phyloP scores from a whole-genome alignment of 2,329 filamentous ascomycete species.

The Colletotrichum lindemuthianum region DNA sequence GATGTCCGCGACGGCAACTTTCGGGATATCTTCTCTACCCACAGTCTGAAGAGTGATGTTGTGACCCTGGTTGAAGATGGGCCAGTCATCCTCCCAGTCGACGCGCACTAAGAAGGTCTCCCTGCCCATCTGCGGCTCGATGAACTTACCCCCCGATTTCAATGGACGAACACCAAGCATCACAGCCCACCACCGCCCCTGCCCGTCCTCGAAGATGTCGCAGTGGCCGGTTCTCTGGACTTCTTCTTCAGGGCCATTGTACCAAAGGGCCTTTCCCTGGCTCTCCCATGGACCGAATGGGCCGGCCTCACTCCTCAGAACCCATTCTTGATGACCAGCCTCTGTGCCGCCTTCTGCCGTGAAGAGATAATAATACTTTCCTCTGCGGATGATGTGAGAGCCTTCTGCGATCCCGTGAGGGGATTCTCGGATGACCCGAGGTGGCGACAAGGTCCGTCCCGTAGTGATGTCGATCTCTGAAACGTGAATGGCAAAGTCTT shows the following conservation, averaged over 20 bases:
- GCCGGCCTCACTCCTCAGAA: conserved; percentile 54
- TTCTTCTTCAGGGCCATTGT: conserved; percentile 57
- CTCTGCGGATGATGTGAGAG: conserved; percentile 50
- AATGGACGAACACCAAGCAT: conserved; percentile 56
- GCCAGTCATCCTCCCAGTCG: conserved; percentile 62
- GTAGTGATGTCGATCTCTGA: conserved; percentile 54
- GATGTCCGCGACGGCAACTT: conserved; percentile 41
- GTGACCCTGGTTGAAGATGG: conserved; percentile 57
- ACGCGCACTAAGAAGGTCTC: conserved; percentile 62
- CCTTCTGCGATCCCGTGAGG: conserved; percentile 54
- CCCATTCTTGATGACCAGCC: conserved; percentile 62
- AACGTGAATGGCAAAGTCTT: conserved; percentile 63
- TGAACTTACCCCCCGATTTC: conserved; percentile 41
- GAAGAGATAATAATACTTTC: conserved; percentile 51
- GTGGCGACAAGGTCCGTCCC: conserved; percentile 50
- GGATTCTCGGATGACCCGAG: conserved; percentile 48
- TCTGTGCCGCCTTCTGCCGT: conserved; percentile 56
- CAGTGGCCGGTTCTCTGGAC: conserved; percentile 62
- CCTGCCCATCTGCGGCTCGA: conserved; percentile 54
- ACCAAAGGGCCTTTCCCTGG: conserved; percentile 55
- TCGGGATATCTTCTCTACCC: conserved; percentile 41
- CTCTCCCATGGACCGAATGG: conserved; percentile 62
- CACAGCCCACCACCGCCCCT: conserved; percentile 59
- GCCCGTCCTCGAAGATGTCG: conserved; percentile 56
- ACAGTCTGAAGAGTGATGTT: conserved; percentile 52